Conservation (phyloP, 2,329 filamentous ascomycete species). For the Sclerotinia trifoliorum region DNA sequence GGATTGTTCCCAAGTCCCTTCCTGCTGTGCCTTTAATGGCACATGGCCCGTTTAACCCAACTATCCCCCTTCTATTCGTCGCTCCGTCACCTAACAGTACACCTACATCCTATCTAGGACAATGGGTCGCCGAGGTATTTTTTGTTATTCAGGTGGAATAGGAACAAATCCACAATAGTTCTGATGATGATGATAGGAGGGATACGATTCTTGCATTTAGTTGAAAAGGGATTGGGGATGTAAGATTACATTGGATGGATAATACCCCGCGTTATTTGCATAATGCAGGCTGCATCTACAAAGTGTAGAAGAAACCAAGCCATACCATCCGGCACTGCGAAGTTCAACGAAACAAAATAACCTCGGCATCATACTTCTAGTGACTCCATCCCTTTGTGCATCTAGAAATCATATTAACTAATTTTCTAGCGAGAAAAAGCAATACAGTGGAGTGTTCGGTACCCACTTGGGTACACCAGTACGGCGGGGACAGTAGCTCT, state of each 20-base stretch:
- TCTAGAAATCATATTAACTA: background rate
- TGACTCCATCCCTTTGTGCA: background rate
- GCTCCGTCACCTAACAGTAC: too few species aligned
- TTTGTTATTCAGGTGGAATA: background rate
- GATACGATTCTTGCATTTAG: background rate
- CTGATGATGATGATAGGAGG: background rate
- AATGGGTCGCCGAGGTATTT: background rate
- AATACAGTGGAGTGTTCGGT: background rate
- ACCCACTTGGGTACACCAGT: background rate
- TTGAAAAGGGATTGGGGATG: background rate
- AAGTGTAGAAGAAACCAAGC: background rate
- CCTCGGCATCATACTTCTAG: background rate
- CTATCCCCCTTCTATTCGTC: background rate
- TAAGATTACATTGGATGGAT: background rate
- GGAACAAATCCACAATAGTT: background rate
- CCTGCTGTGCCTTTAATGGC: too few species aligned
- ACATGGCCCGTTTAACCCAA: too few species aligned
- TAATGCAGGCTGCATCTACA: background rate
- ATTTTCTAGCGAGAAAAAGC: background rate
- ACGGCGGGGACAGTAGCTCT: background rate
- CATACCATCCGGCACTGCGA: background rate
- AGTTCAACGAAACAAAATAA: background rate
- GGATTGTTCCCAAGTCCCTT: too few species aligned
- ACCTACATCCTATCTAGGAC: background rate
- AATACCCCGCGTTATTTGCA: background rate